Evolutionary conservation across 495 filamentous ascomycete species (phyloP).

Genomic region (Saxophila tyrrhenica): DNA sequence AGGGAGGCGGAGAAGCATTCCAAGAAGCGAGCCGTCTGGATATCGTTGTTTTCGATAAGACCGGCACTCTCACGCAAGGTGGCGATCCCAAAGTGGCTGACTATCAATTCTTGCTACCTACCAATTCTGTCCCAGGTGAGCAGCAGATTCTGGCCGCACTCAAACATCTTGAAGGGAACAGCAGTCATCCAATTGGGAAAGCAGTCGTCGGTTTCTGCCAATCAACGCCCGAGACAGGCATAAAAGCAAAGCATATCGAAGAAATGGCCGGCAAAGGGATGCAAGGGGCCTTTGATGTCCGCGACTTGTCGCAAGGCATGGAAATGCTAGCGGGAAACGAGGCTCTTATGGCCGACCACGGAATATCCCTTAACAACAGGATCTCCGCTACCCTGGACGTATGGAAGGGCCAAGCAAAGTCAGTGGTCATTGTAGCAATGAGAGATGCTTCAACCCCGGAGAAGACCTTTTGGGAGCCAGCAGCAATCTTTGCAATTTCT

Average conservation of each 20-base stretch:
- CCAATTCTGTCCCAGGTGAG: constrained; percentile 31
- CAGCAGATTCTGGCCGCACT: constrained; percentile 42
- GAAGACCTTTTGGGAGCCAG: constrained; percentile 17
- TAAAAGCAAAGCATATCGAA: constrained; percentile 42
- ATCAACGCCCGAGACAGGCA: constrained; percentile 1
- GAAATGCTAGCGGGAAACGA: constrained; percentile 81
- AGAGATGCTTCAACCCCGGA: not conserved
- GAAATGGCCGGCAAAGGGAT: constrained; percentile 79
- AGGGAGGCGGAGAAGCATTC: constrained; percentile 93
- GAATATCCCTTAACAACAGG: constrained; percentile 13
- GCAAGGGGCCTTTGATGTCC: constrained; percentile 51
- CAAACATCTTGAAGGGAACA: constrained; percentile 64
- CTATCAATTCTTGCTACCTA: constrained; percentile 42
- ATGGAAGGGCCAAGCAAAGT: constrained; percentile 29
- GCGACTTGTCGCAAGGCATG: constrained; percentile 22
- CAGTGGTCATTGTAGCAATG: constrained; percentile 25
- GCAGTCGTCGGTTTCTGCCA: constrained; percentile 62
- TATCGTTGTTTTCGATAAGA: constrained; percentile 92
- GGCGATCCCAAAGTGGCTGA: constrained; percentile 72
- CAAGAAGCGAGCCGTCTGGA: constrained; percentile 82
- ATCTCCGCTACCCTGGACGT: constrained; percentile 10
- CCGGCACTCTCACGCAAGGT: constrained; percentile 80
- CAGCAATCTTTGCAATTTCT: constrained; percentile 25
- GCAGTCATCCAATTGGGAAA: constrained; percentile 76
- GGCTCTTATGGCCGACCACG: constrained; percentile 44